Evolutionary conservation across 371 early-diverging fungal species (phyloP).

Genomic region (Capillidium heterosporum): DNA sequence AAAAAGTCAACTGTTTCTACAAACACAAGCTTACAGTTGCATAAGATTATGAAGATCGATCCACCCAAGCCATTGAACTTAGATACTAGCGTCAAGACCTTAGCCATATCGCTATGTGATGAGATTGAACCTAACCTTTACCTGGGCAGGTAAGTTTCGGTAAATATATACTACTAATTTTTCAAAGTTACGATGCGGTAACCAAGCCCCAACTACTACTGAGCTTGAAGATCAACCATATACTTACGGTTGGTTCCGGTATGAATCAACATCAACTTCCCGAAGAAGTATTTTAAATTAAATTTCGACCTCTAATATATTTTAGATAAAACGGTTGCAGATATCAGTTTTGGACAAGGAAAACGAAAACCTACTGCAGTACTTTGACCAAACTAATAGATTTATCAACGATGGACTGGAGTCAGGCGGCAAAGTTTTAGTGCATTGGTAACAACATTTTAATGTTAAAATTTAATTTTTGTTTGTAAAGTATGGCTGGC

Average conservation of each 20-base stretch:
- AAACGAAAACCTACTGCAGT: slow-evolving; percentile 43
- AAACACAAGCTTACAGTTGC: too few relatives aligned
- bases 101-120: neutral
- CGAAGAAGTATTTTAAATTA: neutral
- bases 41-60: neutral
- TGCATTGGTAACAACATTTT: slow-evolving; percentile 41
- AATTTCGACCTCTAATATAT: neutral
- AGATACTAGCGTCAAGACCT: neutral
- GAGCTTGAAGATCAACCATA: neutral
- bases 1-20: too few relatives aligned
- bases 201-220: slow-evolving; percentile 2
- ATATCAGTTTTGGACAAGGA: slow-evolving; percentile 40
- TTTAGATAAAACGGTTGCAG: slow-evolving; percentile 23
- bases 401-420: slow-evolving; percentile 33
- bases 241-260: slow-evolving; percentile 1
- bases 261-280: neutral
- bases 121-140: neutral
- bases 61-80: slow-evolving; percentile 1
- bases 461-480: slow-evolving; percentile 7
- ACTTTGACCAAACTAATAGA: slow-evolving; percentile 36
- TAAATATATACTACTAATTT: neutral
- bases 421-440: slow-evolving; percentile 29
- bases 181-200: slow-evolving; percentile 1
- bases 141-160: neutral
- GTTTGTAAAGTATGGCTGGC: slow-evolving; percentile 23